Evolutionary conservation across 73 alveolate species (phyloP).

Genomic region (Halteria grandinella): DNA sequence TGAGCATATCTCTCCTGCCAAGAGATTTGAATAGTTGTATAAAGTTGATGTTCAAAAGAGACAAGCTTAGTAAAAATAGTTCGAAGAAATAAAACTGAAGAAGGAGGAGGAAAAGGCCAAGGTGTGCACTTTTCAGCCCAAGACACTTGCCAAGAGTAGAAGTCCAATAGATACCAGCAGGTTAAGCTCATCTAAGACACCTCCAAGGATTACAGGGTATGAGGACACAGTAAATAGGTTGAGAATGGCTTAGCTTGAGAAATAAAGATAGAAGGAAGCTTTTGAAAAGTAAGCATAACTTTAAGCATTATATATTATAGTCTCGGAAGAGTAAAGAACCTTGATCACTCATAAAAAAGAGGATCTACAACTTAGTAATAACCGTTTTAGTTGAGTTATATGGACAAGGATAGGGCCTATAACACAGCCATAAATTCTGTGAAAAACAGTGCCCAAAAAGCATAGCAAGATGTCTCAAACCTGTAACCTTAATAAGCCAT

Average conservation of each 20-base stretch:
- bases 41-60: conserved; percentile 1
- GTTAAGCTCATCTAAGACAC: background rate
- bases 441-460: too few species aligned
- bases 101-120: conserved; percentile 13
- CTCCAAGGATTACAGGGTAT: conserved; percentile 28
- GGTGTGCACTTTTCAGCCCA: conserved; percentile 36
- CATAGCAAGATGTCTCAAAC: conserved; percentile 11
- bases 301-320: background rate
- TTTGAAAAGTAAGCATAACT: conserved; percentile 25
- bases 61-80: background rate
- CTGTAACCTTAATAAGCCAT: too few species aligned
- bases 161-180: conserved; percentile 27
- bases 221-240: conserved; percentile 25
- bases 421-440: too few species aligned
- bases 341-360: conserved; percentile 5
- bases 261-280: conserved; percentile 22
- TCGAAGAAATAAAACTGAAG: conserved; percentile 14
- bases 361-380: conserved; percentile 4
- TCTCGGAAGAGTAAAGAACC: background rate
- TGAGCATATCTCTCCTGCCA: background rate
- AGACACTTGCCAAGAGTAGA: conserved; percentile 8
- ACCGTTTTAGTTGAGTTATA: conserved; percentile 18
- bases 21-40: conserved; percentile 6
- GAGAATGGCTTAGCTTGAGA: conserved; percentile 36
- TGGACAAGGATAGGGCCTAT: too few species aligned